phyloP scores from a whole-genome alignment of 2,329 filamentous ascomycete genomes.

The Madurella fahalii region DNA sequence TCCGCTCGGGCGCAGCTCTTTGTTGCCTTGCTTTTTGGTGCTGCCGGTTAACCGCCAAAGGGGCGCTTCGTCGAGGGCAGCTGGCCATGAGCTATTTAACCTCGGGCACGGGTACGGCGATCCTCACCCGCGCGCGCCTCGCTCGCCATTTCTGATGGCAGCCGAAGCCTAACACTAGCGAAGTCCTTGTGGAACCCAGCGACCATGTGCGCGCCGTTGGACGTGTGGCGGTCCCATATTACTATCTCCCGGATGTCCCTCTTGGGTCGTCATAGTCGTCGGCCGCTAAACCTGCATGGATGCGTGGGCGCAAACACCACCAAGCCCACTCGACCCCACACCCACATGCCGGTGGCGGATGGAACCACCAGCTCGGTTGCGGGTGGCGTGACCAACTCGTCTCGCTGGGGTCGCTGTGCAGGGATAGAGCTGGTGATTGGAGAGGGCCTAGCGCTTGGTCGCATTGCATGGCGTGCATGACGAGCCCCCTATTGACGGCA shows the following conservation, averaged over 20 bases:
- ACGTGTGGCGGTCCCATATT: conserved; percentile 5
- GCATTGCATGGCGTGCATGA: conserved; percentile 14
- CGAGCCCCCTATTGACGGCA: conserved; percentile 1
- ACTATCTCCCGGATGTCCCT: conserved; percentile 18
- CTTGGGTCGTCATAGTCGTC: conserved; percentile 12
- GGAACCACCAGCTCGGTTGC: conserved; percentile 18
- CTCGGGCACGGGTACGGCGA: background rate
- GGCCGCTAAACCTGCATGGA: conserved; percentile 7
- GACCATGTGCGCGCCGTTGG: conserved; percentile 11
- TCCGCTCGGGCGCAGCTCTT: background rate
- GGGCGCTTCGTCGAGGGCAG: background rate
- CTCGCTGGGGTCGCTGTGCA: conserved; percentile 2
- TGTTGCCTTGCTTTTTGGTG: no score
- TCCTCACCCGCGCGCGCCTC: conserved; percentile 4
- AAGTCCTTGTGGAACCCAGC: conserved; percentile 15
- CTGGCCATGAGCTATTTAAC: conserved; percentile 13
- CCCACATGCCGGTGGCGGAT: conserved; percentile 1
- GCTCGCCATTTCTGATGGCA: background rate
- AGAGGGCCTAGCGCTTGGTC: conserved; percentile 2
- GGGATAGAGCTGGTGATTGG: conserved; percentile 8
- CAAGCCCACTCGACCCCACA: conserved; percentile 1
- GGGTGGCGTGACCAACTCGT: conserved; percentile 12
- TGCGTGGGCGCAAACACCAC: conserved; percentile 2
- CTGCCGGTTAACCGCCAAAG: no score
- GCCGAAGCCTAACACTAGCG: conserved; percentile 7